A percentile compares a stretch with the other conserved stretches of the same genome.
Evolutionary conservation across 371 early-diverging fungal species (phyloP).

Genomic region (Gilbertella persicaria): DNA sequence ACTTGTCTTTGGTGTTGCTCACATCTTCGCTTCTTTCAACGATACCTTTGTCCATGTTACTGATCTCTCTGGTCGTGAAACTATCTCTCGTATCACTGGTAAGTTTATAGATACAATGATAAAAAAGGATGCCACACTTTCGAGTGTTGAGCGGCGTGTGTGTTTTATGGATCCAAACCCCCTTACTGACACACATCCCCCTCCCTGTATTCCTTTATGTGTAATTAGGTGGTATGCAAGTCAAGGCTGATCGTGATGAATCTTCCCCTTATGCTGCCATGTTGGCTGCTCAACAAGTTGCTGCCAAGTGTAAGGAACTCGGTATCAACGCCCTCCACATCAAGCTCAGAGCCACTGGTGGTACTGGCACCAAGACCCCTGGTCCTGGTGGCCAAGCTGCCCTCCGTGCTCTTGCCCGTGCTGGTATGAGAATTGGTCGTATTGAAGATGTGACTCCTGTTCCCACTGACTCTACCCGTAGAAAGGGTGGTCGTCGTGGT

Average conservation of each 20-base stretch:
- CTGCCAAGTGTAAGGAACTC: constrained; percentile 97
- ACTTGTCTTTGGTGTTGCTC: constrained; percentile 99
- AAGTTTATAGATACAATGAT: neutral
- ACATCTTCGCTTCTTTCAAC: constrained; percentile 99
- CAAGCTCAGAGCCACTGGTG: constrained; percentile 99
- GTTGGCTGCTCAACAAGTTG: constrained; percentile 99
- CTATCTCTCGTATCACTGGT: constrained; percentile 99
- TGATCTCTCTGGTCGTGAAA: constrained; percentile 99
- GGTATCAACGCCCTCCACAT: constrained; percentile 99
- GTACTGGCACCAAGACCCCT: constrained; percentile 99
- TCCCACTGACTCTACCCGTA: constrained; percentile 98
- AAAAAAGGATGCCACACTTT: constrained; percentile 1
- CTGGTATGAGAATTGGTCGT: constrained; percentile 99
- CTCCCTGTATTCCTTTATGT: constrained; percentile 27
- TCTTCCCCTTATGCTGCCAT: constrained; percentile 99
- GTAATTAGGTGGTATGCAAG: constrained; percentile 99
- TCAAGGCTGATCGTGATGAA: constrained; percentile 99
- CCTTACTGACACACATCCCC: constrained; percentile 24
- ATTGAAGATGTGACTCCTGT: constrained; percentile 99
- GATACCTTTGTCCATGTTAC: constrained; percentile 99
- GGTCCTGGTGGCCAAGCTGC: constrained; percentile 99
- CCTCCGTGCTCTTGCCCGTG: constrained; percentile 99
- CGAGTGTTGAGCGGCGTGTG: neutral
- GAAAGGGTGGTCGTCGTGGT: constrained; percentile 99
- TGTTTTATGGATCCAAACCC: neutral